Evolutionary conservation across 305 asterid genomes (phyloP).

Genomic region (Coffea humblotiana): DNA sequence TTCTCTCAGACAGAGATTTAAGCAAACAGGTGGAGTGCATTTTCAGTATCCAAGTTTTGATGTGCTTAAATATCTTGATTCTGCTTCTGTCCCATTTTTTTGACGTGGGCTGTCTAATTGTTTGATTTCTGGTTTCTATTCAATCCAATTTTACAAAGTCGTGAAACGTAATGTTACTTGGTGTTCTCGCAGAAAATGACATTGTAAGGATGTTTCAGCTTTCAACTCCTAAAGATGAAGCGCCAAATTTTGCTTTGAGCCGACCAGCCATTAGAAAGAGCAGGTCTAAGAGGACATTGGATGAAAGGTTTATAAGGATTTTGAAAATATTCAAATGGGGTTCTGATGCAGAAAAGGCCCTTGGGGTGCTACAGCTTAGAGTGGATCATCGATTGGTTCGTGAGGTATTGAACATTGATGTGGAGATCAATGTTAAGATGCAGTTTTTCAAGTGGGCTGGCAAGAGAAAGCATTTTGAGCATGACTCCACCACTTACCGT

Average conservation of each 20-base stretch:
- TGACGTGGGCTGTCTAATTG: neutral
- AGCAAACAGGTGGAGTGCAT: slow-evolving; percentile 66
- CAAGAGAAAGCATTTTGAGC: slow-evolving; percentile 79
- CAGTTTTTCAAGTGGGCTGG: slow-evolving; percentile 93
- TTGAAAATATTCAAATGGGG: slow-evolving; percentile 97
- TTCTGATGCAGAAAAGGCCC: slow-evolving; percentile 87
- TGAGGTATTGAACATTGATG: slow-evolving; percentile 75
- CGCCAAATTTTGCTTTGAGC: slow-evolving; percentile 23
- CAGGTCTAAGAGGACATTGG: slow-evolving; percentile 51
- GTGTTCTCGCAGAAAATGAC: slow-evolving; percentile 58
- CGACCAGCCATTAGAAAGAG: slow-evolving; percentile 34
- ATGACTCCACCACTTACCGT: slow-evolving; percentile 69
- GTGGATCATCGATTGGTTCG: slow-evolving; percentile 75
- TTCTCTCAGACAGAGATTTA: slow-evolving; percentile 38
- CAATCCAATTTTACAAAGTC: neutral
- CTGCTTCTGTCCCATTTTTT: neutral
- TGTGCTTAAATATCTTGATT: neutral
- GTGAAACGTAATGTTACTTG: neutral
- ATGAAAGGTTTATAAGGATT: slow-evolving; percentile 85
- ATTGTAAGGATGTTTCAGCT: slow-evolving; percentile 79
- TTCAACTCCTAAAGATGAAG: slow-evolving; percentile 54
- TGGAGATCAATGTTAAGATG: slow-evolving; percentile 73
- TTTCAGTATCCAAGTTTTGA: neutral
- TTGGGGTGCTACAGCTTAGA: slow-evolving; percentile 73
- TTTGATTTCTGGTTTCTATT: neutral